Evolutionary conservation across 352 stramenopile genomes (phyloP), one percentile per base, ranked within the genome.

Genomic region (Paralagenidium karlingii): DNA sequence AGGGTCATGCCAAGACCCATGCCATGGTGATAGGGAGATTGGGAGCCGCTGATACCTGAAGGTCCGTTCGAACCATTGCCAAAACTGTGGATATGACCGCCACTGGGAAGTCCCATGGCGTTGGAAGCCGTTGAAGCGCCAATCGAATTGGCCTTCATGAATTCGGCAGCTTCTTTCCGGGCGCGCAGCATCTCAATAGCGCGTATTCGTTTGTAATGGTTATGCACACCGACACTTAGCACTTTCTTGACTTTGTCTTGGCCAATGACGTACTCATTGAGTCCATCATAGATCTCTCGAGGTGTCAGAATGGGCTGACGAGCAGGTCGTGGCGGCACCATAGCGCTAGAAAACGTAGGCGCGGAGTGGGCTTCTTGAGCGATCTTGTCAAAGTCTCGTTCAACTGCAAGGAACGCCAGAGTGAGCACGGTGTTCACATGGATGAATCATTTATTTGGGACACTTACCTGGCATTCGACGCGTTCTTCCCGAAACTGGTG

Each of bases 241-340:
- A 91, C 94, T 47, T 96, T 88, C 66, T 98, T 99, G 24, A 98
- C 95, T 43, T 95, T 86, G 12, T 94, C 71, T 68, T 99, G 95
- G 12, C 94, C 94, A 56, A 98, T 98, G 0, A 99, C 94, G 51
- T 97, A 97, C 61, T 97, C 80, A 57, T 98, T 91, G 19, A 98
- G 58, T 0, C 86, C 85, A 11, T 94, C 68, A 50, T 91, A 96
- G 57, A 98, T 95, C 63, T 97, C 68, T 7, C 70, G 64, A 15
- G 94, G 94, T 11, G 90, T 98, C 21, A 90, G 43, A 29, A 87
- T 58, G 3, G 47, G 68, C 37, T 79, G 58, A 31, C 8, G 41
- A 7, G 8, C 21, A 24, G 2, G 43, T n/a, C n/a, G 26, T n/a
- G n/a, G n/a, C n/a, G n/a, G n/a, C n/a, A n/a, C n/a, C n/a, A 28